These are phyloP conservation scores for Leptodontidium sp. DNA, from an alignment of 2,329 filamentous ascomycete species.

Conservation along the genomic window DNA sequence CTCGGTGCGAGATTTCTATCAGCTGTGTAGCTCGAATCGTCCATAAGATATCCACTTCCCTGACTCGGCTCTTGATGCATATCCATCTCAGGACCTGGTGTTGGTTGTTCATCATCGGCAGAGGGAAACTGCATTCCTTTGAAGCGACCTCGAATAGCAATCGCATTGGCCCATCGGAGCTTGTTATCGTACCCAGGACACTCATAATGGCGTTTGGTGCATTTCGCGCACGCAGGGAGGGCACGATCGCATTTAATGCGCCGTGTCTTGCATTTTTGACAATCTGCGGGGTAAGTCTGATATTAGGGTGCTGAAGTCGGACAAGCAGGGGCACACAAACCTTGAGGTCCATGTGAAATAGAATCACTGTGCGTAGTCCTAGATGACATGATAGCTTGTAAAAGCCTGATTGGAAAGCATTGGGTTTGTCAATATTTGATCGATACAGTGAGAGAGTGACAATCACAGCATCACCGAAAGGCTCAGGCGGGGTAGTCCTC, in stretches of 20 bases:
- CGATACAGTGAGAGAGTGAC: too few relatives aligned
- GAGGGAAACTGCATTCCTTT: not conserved
- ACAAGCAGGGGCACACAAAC: not conserved
- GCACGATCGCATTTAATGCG: not conserved
- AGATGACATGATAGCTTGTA: not conserved
- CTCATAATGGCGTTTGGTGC: not conserved
- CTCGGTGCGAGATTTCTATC: too few relatives aligned
- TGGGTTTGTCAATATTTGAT: too few relatives aligned
- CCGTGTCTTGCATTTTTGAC: not conserved
- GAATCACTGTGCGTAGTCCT: not conserved
- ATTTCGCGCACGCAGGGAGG: not conserved
- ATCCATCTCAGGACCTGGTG: too few relatives aligned
- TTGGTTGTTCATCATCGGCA: not conserved
- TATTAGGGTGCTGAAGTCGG: not conserved
- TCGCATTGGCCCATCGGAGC: not conserved
- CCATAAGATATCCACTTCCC: not conserved
- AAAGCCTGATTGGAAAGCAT: too few relatives aligned
- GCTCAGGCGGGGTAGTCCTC: not conserved
- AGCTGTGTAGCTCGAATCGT: too few relatives aligned
- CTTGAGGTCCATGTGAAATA: not conserved
- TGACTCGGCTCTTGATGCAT: too few relatives aligned
- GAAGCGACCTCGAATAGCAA: conserved; percentile 1
- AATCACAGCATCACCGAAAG: too few relatives aligned
- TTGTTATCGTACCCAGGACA: not conserved
- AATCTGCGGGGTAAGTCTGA: not conserved